A percentile compares a stretch with the other conserved stretches of the same genome.
phyloP scores from a whole-genome alignment of 371 early-diverging fungal species.

The Mortierella sp. region DNA sequence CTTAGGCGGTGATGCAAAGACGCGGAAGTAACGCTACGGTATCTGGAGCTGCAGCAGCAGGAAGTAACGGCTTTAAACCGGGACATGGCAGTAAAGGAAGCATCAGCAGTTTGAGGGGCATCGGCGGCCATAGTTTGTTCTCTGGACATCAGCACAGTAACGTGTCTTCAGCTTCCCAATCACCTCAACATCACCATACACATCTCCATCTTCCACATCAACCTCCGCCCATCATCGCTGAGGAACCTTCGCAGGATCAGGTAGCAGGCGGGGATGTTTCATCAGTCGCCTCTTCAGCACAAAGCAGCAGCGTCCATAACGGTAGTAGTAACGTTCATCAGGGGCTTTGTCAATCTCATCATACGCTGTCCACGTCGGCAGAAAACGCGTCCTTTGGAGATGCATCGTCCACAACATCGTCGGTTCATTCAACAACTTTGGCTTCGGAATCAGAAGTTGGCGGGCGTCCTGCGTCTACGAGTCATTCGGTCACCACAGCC shows the following conservation, averaged over 20 bases:
- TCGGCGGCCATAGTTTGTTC: constrained; percentile 45
- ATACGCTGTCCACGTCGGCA: neutral
- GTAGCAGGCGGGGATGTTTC: neutral
- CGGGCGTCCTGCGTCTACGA: neutral
- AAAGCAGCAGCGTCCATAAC: constrained; percentile 2
- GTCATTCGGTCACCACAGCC: no score
- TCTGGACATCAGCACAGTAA: constrained; percentile 27
- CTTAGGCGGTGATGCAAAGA: constrained; percentile 33
- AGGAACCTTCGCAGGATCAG: constrained; percentile 18
- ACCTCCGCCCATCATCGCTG: constrained; percentile 16
- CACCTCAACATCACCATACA: constrained; percentile 12
- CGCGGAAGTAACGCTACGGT: constrained; percentile 42
- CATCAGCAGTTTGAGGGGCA: constrained; percentile 37
- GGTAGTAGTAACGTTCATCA: neutral
- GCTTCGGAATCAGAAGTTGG: constrained; percentile 13
- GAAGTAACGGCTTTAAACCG: constrained; percentile 33
- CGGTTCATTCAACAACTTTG: constrained; percentile 19
- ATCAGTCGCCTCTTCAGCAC: constrained; percentile 1
- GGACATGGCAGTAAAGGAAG: constrained; percentile 44
- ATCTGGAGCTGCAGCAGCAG: constrained; percentile 16
- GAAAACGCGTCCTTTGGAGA: constrained; percentile 13
- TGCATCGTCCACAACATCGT: constrained; percentile 16
- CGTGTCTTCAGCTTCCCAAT: constrained; percentile 7
- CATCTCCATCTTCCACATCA: constrained; percentile 11
- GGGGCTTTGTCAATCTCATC: neutral